Conservation (phyloP, 106 monocot genomes). For the Vanilla planifolia region DNA sequence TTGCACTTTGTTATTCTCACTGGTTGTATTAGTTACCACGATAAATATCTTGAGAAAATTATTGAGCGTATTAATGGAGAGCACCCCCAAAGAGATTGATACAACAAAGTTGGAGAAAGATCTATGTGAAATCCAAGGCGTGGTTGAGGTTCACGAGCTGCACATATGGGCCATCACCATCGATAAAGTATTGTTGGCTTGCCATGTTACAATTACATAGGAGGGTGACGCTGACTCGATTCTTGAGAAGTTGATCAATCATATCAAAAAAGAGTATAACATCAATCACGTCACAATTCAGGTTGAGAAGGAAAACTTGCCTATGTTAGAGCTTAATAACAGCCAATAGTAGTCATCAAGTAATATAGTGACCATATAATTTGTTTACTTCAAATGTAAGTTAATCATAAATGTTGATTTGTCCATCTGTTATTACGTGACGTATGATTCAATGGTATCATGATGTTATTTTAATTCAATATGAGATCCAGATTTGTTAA, state of each 20-base stretch:
- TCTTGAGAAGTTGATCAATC: constrained; percentile 48
- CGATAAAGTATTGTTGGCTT: constrained; percentile 61
- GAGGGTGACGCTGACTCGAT: constrained; percentile 45
- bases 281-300: constrained; percentile 77
- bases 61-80: constrained; percentile 64
- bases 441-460: too few relatives aligned
- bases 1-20: constrained; percentile 62
- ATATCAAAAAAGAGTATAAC: constrained; percentile 50
- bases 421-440: too few relatives aligned
- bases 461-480: too few relatives aligned
- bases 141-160: constrained; percentile 70
- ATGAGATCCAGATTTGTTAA: too few relatives aligned
- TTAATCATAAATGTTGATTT: too few relatives aligned
- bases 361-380: too few relatives aligned
- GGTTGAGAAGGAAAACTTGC: constrained; percentile 49
- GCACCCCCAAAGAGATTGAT: constrained; percentile 66
- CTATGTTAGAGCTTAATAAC: too few relatives aligned
- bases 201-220: constrained; percentile 44
- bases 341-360: too few relatives aligned
- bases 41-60: constrained; percentile 63
- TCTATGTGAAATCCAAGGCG: constrained; percentile 40
- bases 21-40: constrained; percentile 44
- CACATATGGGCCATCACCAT: constrained; percentile 82
- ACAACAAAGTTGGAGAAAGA: constrained; percentile 49
- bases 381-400: too few relatives aligned